A percentile compares a stretch with the other conserved stretches of the same genome.
Conservation (phyloP, 2,329 filamentous ascomycete species). For the Colletotrichum eremochloae region DNA sequence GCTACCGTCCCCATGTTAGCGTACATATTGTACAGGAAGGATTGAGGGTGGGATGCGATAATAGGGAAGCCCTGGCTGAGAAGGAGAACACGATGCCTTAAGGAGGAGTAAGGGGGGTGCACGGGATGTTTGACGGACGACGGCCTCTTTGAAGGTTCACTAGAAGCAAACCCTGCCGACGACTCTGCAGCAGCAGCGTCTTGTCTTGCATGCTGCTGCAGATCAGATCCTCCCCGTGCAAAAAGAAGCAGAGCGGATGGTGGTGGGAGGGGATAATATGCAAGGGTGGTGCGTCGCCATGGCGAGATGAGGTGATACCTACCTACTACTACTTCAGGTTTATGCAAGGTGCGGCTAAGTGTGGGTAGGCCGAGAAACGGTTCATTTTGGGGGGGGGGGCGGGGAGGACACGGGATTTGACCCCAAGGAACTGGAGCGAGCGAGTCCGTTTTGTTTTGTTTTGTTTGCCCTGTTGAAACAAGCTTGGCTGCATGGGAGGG, state of each 20-base stretch:
- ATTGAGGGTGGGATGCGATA: too few relatives aligned
- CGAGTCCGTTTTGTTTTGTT: neutral
- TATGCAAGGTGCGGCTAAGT: constrained; percentile 4
- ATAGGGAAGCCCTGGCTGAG: too few relatives aligned
- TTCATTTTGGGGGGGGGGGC: neutral
- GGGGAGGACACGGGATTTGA: neutral
- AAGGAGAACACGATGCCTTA: too few relatives aligned
- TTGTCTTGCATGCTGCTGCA: neutral
- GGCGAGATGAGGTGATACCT: neutral
- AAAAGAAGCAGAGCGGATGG: neutral
- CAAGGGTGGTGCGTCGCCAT: neutral
- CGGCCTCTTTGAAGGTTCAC: neutral
- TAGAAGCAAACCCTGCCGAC: neutral
- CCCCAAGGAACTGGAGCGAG: neutral
- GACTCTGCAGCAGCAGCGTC: neutral
- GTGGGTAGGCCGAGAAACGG: constrained; percentile 4
- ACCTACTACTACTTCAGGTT: neutral
- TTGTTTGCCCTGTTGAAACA: neutral
- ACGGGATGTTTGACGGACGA: too few relatives aligned
- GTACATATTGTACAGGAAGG: too few relatives aligned
- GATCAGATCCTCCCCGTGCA: neutral
- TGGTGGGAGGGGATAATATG: neutral
- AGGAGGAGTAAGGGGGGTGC: too few relatives aligned
- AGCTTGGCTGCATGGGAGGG: neutral
- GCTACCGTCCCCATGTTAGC: too few relatives aligned